phyloP scores from a whole-genome alignment of 1,284 basidiomycete genomes.

The Kwoniella shivajii region DNA sequence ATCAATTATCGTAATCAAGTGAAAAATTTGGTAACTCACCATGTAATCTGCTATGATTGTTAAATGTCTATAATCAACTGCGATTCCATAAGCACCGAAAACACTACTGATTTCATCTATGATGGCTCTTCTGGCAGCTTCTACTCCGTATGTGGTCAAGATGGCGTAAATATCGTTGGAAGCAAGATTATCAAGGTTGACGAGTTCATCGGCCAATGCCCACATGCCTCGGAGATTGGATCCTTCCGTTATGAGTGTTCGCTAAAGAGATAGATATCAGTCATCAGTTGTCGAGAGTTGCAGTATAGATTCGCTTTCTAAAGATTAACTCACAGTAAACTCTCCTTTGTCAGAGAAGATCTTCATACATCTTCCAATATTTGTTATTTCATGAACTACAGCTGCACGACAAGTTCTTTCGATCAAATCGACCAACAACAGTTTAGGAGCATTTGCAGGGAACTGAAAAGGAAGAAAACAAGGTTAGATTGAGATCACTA shows the following conservation, averaged over 20 bases:
- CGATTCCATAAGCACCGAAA: conserved; percentile 97
- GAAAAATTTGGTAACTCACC: conserved; percentile 60
- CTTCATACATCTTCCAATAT: conserved; percentile 67
- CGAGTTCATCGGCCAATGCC: conserved; percentile 75
- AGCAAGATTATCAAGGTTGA: conserved; percentile 81
- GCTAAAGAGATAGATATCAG: conserved; percentile 27
- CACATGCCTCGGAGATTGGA: conserved; percentile 92
- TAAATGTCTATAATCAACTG: conserved; percentile 90
- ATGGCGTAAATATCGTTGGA: conserved; percentile 97
- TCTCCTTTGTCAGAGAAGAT: conserved; percentile 54
- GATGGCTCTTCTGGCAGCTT: conserved; percentile 94
- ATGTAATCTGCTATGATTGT: conserved; percentile 99
- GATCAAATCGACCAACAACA: conserved; percentile 86
- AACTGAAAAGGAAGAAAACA: conserved; percentile 49
- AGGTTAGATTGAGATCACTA: too few species aligned
- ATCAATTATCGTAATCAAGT: neutral
- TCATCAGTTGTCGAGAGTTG: neutral
- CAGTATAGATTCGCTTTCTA: too few species aligned
- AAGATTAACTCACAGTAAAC: conserved; percentile 41
- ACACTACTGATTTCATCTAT: conserved; percentile 81
- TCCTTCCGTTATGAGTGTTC: conserved; percentile 64
- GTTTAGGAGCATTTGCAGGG: conserved; percentile 70
- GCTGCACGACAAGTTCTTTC: conserved; percentile 81
- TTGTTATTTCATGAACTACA: conserved; percentile 82
- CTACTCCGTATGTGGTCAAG: conserved; percentile 91